Conservation (phyloP, 371 early-diverging fungal genomes). For the Basidiobolus meristosporus region DNA sequence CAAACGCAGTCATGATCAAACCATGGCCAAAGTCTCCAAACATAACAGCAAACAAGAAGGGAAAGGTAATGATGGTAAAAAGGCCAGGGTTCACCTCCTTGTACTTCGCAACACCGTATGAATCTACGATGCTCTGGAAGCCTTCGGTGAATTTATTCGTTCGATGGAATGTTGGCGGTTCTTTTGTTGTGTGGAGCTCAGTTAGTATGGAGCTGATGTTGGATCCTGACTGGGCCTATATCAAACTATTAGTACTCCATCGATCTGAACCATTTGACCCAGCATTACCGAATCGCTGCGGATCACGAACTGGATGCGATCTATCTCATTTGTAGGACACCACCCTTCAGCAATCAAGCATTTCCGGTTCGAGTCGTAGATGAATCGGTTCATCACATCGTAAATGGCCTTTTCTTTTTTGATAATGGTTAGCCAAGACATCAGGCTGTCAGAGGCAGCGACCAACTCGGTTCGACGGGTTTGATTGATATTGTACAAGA, state of each 20-base stretch:
- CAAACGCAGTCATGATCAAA: slow-evolving; percentile 61
- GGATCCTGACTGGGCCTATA: too few relatives aligned
- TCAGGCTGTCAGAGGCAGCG: slow-evolving; percentile 62
- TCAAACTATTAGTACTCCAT: too few relatives aligned
- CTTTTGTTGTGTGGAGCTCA: slow-evolving; percentile 63
- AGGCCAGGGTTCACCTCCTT: slow-evolving; percentile 99
- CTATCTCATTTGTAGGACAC: slow-evolving; percentile 53
- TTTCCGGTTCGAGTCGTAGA: slow-evolving; percentile 79
- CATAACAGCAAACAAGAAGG: slow-evolving; percentile 99
- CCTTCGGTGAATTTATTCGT: slow-evolving; percentile 91
- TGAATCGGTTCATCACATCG: slow-evolving; percentile 87
- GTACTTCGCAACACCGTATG: slow-evolving; percentile 97
- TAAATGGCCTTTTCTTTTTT: slow-evolving; percentile 96
- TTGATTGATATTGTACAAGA: too few relatives aligned
- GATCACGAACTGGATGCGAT: too few relatives aligned
- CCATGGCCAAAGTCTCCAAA: slow-evolving; percentile 99
- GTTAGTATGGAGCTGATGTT: slow-evolving; percentile 37
- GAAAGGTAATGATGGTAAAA: slow-evolving; percentile 95
- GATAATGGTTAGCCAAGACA: slow-evolving; percentile 73
- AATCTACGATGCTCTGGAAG: slow-evolving; percentile 96
- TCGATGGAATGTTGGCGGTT: slow-evolving; percentile 90
- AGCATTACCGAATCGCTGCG: too few relatives aligned
- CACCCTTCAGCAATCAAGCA: slow-evolving; percentile 95
- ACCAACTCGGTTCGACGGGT: slow-evolving; percentile 55
- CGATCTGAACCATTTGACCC: too few relatives aligned